Evolutionary conservation across 2,329 filamentous ascomycete species (phyloP), one percentile per base, ranked within the genome.

Genomic region (Amauroascus niger): DNA sequence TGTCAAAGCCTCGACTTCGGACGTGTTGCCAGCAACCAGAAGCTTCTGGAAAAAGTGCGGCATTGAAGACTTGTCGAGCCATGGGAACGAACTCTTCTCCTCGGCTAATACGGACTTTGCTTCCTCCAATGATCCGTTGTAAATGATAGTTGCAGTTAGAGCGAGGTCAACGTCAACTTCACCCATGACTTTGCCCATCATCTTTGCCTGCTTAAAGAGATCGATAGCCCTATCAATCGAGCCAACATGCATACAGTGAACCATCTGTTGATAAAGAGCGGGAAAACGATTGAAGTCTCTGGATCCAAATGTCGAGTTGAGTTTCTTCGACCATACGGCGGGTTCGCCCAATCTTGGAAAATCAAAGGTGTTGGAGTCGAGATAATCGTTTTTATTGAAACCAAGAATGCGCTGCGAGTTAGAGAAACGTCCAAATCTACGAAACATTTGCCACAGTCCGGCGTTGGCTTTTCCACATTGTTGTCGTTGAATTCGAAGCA

Each of bases 401-500:
- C 69, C 70, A 39, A 72, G 59, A 22, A 72, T 61, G 32, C 64
- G 67, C 32, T 64, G 63, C 6, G 68, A 69, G 35, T 61, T 58
- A 47, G 66, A 61, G 44, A 67, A 64, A 14, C 63, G 57, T 44
- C 67, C 65, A 8, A 69, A 67, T 7, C 68, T 65, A 47, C 69
- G 67, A 20, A 71, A 61, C 67, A 72, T 68, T 41, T 68, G 64
- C 69, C 69, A 72, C 47, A 70, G 62, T 4, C 70, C 68, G 14
- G 66, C 63, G 1, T 68, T 67, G 6, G 63, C 62, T 14, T 64
- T 59, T 55, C 69, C 65, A 52, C 67, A 64, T 44, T 66, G 61
- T n/a, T 65, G 56, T 11, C 64, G 67, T 18, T 67, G 66, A n/a
- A 54, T 54, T 16, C 63, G 65, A n/a, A 72, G 30, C n/a, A 67